Evolutionary conservation across 495 filamentous ascomycete genomes (phyloP).

Genomic region (Talaromyces adpressus): DNA sequence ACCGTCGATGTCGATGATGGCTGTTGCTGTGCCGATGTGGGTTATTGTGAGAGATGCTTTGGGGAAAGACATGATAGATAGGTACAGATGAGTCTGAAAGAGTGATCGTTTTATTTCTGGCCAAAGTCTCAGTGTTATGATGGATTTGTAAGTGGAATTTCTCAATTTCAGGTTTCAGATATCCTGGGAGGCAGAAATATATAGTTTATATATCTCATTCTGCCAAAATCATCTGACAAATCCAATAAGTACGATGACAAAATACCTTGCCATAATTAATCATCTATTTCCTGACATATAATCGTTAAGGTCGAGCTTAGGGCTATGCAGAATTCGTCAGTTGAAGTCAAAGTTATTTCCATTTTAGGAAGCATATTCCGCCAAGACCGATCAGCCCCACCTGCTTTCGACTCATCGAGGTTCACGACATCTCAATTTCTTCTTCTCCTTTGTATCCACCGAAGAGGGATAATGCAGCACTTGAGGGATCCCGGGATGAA

Average conservation of each 20-base stretch:
- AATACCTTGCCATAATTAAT: too few species aligned
- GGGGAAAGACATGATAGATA: background rate
- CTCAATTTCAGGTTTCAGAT: background rate
- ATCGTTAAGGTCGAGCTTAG: background rate
- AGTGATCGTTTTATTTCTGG: background rate
- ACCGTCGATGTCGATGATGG: constrained; percentile 39
- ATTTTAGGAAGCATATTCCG: background rate
- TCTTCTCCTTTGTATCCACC: background rate
- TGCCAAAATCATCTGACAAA: background rate
- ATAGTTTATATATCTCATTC: background rate
- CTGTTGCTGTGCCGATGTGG: constrained; percentile 46
- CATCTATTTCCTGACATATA: too few species aligned
- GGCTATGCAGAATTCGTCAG: background rate
- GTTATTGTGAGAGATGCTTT: constrained; percentile 20
- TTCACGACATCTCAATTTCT: background rate
- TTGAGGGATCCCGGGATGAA: background rate
- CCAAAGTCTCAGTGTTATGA: too few species aligned
- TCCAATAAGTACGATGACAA: background rate
- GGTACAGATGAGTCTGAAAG: background rate
- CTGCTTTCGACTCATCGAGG: background rate
- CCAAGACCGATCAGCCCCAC: background rate
- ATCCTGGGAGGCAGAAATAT: background rate
- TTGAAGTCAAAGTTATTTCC: background rate
- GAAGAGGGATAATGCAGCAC: background rate
- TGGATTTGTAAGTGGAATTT: too few species aligned